Conservation (phyloP, 208 protist species). For the Leptomonas pyrrhocoris region DNA sequence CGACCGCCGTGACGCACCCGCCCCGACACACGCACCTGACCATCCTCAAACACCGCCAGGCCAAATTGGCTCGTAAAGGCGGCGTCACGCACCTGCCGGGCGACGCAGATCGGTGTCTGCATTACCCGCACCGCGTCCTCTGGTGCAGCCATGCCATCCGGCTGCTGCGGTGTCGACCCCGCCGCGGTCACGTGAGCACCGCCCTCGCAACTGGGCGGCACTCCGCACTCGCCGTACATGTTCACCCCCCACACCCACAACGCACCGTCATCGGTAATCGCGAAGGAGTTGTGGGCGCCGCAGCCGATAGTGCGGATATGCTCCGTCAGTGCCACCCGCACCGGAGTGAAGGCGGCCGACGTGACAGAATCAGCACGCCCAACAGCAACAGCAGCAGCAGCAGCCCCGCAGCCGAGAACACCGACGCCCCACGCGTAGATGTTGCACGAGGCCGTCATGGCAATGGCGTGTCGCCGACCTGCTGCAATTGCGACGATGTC, state of each 20-base stretch:
- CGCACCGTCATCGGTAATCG: constrained; percentile 61
- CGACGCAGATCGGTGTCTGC: constrained; percentile 43
- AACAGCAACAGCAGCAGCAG: neutral
- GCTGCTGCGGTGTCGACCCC: neutral
- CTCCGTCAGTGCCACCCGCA: constrained; percentile 53
- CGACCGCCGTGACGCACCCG: constrained; percentile 31
- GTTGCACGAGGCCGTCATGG: constrained; percentile 46
- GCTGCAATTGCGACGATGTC: constrained; percentile 60
- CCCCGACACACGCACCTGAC: constrained; percentile 48
- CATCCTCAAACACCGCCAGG: constrained; percentile 54
- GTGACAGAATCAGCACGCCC: neutral
- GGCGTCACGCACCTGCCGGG: constrained; percentile 57
- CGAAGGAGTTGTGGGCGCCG: constrained; percentile 67
- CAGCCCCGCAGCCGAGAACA: constrained; percentile 30
- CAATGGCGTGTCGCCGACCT: constrained; percentile 67
- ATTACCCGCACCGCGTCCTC: neutral
- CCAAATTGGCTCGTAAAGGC: constrained; percentile 53
- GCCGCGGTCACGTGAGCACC: neutral
- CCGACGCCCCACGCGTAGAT: constrained; percentile 77
- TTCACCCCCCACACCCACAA: constrained; percentile 84
- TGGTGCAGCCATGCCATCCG: neutral
- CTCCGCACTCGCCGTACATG: constrained; percentile 54
- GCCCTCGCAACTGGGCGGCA: constrained; percentile 17
- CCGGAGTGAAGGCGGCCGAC: constrained; percentile 32
- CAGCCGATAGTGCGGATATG: constrained; percentile 63